Conservation (phyloP, 1,284 basidiomycete genomes). For the Porogramme epimiltina region DNA sequence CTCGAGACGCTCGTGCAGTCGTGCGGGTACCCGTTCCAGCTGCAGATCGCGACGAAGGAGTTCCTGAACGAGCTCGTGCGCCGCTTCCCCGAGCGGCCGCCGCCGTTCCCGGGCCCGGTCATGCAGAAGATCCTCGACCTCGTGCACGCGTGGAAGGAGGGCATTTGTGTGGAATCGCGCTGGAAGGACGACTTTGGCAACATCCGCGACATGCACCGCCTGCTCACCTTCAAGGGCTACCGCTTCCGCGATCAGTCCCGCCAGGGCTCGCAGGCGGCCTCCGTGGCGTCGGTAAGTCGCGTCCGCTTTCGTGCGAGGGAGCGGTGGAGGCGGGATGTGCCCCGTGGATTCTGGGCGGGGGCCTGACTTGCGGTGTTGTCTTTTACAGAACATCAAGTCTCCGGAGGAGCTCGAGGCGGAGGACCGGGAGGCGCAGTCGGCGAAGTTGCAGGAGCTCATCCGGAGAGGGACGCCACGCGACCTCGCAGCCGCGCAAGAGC, state of each 20-base stretch:
- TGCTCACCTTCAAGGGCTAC: slow-evolving; percentile 96
- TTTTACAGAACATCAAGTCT: slow-evolving; percentile 80
- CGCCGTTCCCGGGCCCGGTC: slow-evolving; percentile 91
- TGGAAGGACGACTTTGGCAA: slow-evolving; percentile 98
- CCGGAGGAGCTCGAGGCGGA: slow-evolving; percentile 97
- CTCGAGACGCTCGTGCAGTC: slow-evolving; percentile 95
- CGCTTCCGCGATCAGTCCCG: slow-evolving; percentile 76
- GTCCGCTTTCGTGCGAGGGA: neutral
- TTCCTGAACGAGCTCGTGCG: slow-evolving; percentile 98
- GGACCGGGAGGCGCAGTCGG: slow-evolving; percentile 92
- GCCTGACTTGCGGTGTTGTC: neutral
- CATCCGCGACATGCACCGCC: slow-evolving; percentile 96
- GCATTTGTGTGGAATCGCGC: slow-evolving; percentile 86
- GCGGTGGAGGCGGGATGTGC: neutral
- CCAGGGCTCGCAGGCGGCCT: slow-evolving; percentile 42
- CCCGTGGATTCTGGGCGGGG: neutral
- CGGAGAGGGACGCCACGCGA: slow-evolving; percentile 95
- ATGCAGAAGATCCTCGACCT: slow-evolving; percentile 95
- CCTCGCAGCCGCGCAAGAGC: slow-evolving; percentile 92
- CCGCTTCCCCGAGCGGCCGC: slow-evolving; percentile 96
- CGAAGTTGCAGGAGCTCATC: slow-evolving; percentile 98
- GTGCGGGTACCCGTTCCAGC: slow-evolving; percentile 96
- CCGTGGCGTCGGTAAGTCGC: slow-evolving; percentile 46
- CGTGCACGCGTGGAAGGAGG: slow-evolving; percentile 95
- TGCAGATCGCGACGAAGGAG: slow-evolving; percentile 98